Conservation (phyloP, 2,329 filamentous ascomycete species). For the Ophidiomyces ophidiicola region DNA sequence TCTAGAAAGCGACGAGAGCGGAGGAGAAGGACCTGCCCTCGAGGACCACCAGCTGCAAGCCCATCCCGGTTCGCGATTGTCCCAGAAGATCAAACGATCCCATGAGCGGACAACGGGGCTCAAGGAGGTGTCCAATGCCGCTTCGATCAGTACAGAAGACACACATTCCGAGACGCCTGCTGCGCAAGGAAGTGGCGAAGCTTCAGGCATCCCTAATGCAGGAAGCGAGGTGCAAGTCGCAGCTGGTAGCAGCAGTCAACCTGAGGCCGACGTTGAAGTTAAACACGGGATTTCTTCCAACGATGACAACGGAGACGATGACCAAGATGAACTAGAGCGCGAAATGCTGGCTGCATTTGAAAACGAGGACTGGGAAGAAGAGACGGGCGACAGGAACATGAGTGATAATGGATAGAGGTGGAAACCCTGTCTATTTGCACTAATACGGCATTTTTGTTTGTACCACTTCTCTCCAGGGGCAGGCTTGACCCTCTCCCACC, state of each 20-base stretch:
- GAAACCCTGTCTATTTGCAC: too few relatives aligned
- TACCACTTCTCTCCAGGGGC: not conserved
- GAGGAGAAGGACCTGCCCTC: conserved; percentile 24
- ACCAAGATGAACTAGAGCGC: conserved; percentile 37
- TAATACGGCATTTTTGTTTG: not conserved
- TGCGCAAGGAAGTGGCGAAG: conserved; percentile 48
- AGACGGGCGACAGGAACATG: conserved; percentile 26
- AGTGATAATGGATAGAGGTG: conserved; percentile 9
- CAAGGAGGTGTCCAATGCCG: conserved; percentile 26
- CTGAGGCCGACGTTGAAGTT: conserved; percentile 16
- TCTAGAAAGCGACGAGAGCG: conserved; percentile 18
- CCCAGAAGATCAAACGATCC: conserved; percentile 32
- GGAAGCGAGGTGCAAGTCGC: conserved; percentile 15
- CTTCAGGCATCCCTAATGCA: conserved; percentile 33
- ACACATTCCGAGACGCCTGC: conserved; percentile 8
- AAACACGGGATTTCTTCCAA: conserved; percentile 8
- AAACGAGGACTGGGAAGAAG: conserved; percentile 27
- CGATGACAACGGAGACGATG: conserved; percentile 18
- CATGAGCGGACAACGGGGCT: conserved; percentile 31
- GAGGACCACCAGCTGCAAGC: conserved; percentile 37
- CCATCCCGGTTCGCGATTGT: conserved; percentile 24
- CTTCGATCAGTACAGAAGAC: conserved; percentile 14
- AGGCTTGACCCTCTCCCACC: too few relatives aligned
- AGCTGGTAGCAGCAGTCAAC: conserved; percentile 23
- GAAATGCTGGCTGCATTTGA: conserved; percentile 52